Evolutionary conservation across 148 eudicot genomes (phyloP).

Genomic region (Cornus suecica): DNA sequence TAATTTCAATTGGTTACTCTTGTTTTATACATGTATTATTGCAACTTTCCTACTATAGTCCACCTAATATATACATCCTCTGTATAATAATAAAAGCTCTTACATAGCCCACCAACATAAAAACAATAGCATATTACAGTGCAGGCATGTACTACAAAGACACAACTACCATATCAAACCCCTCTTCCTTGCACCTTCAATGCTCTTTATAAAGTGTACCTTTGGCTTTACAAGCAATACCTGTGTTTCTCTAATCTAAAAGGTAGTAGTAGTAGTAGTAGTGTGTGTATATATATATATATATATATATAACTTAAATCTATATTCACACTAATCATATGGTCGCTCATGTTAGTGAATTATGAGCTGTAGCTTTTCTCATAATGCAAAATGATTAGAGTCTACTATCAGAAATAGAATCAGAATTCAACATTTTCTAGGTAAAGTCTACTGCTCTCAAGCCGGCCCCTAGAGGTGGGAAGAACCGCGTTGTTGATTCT

Average conservation of each 20-base stretch:
- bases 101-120: background rate
- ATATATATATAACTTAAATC: background rate
- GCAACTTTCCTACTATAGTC: no score
- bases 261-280: no score
- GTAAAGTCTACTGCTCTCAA: conserved; percentile 19
- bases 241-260: conserved; percentile 15
- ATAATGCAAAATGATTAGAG: background rate
- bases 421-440: conserved; percentile 14
- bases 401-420: background rate
- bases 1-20: no score
- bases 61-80: no score
- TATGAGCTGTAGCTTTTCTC: conserved; percentile 16
- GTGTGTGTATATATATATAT: no score
- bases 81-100: background rate
- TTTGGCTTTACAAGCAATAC: conserved; percentile 26
- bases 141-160: no score
- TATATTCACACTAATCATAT: conserved; percentile 21
- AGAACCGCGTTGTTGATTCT: conserved; percentile 27
- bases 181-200: conserved; percentile 5
- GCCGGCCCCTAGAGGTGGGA: conserved; percentile 28
- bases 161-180: background rate
- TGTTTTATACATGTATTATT: no score
- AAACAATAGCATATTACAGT: no score
- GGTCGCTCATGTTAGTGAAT: conserved; percentile 36
- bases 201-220: conserved; percentile 4